phyloP scores from a whole-genome alignment of 169 alveolate species.

The Fabrea salina region DNA sequence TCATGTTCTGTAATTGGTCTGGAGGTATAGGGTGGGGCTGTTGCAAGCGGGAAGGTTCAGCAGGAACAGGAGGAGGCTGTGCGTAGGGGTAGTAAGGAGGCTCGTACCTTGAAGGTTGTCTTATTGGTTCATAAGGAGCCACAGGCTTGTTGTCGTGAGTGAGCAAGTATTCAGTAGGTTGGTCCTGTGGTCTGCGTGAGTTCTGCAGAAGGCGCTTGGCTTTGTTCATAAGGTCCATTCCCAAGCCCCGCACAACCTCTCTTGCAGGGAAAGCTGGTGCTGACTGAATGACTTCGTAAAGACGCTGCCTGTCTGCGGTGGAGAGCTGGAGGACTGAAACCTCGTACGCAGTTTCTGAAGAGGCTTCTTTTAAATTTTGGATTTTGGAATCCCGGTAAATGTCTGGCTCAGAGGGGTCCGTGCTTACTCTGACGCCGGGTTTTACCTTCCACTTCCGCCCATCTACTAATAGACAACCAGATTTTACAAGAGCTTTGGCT shows the following conservation, averaged over 20 bases:
- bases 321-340: conserved; percentile 13
- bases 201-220: conserved; percentile 12
- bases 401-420: conserved; percentile 29
- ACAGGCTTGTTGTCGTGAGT: conserved; percentile 10
- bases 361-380: neutral
- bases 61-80: neutral
- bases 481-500: neutral
- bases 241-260: neutral
- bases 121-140: conserved; percentile 3
- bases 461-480: neutral
- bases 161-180: conserved; percentile 8
- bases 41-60: neutral
- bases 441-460: conserved; percentile 22
- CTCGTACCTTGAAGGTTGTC: conserved; percentile 10
- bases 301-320: conserved; percentile 29
- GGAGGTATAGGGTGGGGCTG: neutral
- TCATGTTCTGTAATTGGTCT: conserved; percentile 25
- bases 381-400: neutral
- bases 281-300: conserved; percentile 12
- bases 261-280: conserved; percentile 21
- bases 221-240: conserved; percentile 23
- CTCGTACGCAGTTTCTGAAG: neutral
- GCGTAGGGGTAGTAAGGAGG: neutral
- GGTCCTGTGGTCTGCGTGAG: conserved; percentile 8
- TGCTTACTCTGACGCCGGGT: conserved; percentile 10